Percentiles rank a stretch among this genome's conserved stretches.
phyloP scores from a whole-genome alignment of 2,329 filamentous ascomycete genomes.

The Cucurbitaria berberidis region DNA sequence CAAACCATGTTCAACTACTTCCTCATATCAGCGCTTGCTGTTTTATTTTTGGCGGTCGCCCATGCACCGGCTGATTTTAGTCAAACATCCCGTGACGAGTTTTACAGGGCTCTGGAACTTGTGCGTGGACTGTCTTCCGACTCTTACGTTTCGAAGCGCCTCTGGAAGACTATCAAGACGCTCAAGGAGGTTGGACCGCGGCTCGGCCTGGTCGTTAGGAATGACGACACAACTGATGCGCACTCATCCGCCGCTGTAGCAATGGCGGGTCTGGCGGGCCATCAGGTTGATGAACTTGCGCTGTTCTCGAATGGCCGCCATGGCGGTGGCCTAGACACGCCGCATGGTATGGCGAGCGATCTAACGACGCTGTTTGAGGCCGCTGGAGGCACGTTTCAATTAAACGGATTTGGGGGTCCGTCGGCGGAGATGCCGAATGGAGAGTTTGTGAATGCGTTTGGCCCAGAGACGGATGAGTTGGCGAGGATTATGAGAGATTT shows the following conservation, averaged over 20 bases:
- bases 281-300: constrained; percentile 64
- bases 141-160: constrained; percentile 72
- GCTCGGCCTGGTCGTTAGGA: constrained; percentile 64
- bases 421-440: constrained; percentile 48
- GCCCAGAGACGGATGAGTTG: constrained; percentile 66
- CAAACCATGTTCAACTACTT: constrained; percentile 85
- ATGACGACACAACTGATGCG: constrained; percentile 57
- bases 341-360: constrained; percentile 68
- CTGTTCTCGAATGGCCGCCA: constrained; percentile 52
- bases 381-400: constrained; percentile 58
- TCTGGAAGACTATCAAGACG: constrained; percentile 75
- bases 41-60: constrained; percentile 76
- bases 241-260: constrained; percentile 68
- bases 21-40: constrained; percentile 74
- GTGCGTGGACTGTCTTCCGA: constrained; percentile 74
- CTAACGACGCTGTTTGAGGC: constrained; percentile 69
- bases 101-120: constrained; percentile 77
- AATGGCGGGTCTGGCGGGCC: constrained; percentile 69
- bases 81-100: constrained; percentile 72
- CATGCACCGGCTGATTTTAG: constrained; percentile 77
- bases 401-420: constrained; percentile 31
- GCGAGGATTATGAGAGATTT: constrained; percentile 65
- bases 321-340: constrained; percentile 52
- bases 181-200: constrained; percentile 75
- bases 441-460: constrained; percentile 54